Base-by-base conservation (phyloP, 75 land plant species). In the Selaginella tamariscina region DNA sequence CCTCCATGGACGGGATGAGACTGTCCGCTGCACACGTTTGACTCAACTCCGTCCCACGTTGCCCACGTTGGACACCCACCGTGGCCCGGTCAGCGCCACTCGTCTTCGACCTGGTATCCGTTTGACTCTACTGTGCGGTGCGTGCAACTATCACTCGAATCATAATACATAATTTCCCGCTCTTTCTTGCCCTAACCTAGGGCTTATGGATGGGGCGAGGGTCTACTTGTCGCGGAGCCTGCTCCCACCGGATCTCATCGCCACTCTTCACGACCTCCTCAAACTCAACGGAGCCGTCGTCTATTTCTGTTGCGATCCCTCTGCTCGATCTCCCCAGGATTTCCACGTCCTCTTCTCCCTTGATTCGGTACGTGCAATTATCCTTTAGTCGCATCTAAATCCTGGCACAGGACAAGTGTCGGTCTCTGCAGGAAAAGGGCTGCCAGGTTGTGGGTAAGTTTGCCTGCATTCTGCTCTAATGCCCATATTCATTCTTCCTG, bases 401-500 rank as follows among this genome's bases (percentile, higher is more conserved):
- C 23, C 26, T 27, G 66, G 60, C 64, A 15, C 84, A 90, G 89
- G 97, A 82, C 77, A 92, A 92, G 73, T 77, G 84, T 56, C 70
- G 73, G 54, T 80, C 70, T 64, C 81, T 89, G 64, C 74, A 63
- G 44, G 70, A 80, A 0, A 83, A 86, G 60, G 95, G 97, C 15
- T 92, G 97, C 69, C 77, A 81, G 60, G 56, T 92, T 55, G 32
- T 89, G 2, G 95, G 97, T 87, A 77, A 22, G 68, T n/a, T 27
- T 2, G 8, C 23, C 23, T 8, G 62, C 8, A 8, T 27, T 59
- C 8, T n/a, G 23, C 32, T 44, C 56, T 69, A 60, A 27, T 71
- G 15, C n/a, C n/a, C n/a, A n/a, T 24, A 66, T 29, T 56, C 49
- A 29, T 2, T 24, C 33, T 31, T 28, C 29, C 39, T 27, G 33